Evolutionary conservation across 2,329 filamentous ascomycete genomes (phyloP), one percentile per base, ranked within the genome.

Genomic region (Chaetomium olivaceum): DNA sequence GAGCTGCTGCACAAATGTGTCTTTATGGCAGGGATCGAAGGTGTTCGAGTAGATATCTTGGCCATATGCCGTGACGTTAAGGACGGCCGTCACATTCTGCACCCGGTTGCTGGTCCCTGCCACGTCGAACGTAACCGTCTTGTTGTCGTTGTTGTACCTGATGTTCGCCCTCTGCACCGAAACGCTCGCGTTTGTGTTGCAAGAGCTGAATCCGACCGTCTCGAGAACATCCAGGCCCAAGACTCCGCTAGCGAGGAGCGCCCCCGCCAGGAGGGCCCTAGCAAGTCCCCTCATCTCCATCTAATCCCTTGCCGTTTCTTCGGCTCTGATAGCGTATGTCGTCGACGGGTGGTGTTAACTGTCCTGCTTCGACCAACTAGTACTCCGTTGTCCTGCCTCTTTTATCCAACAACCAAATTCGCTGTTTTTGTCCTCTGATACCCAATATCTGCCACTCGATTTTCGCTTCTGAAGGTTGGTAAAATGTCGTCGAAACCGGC

Each of bases 1-100:
- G 57, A 99, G 82, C 73, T 91, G 81, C 9, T 84, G 76, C 59
- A 97, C 84, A 70, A 86, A 88, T 21, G 88, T 93, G 46, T 75
- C 78, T 1, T 79, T 71, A 21, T 88, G 85, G 77, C 95, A 99
- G 43, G 95, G 95, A 74, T 97, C 88, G 78, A 98, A 97, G 4
- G 80, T 80, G 66, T 91, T 91, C 48, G 84, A 82, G 79, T 96
- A 98, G 27, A 97, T 86, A 67, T 90, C 78, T 65, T 86, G 87
- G 66, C 95, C 95, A 74, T 98, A 98, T 9, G 94, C 94, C 29
- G 84, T 90, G 48, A 97, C 91, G 25, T 86, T 84, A 66, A 98
- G 81, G 3, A 80, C 80, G 16, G 92, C 93, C 63, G 85, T 91
- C 67, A 98, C 92, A 71, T 97, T 93, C 76, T 95, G 92, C 71